Evolutionary conservation across 805 yeast genomes (phyloP).

Genomic region (Wickerhamia fluorescens): DNA sequence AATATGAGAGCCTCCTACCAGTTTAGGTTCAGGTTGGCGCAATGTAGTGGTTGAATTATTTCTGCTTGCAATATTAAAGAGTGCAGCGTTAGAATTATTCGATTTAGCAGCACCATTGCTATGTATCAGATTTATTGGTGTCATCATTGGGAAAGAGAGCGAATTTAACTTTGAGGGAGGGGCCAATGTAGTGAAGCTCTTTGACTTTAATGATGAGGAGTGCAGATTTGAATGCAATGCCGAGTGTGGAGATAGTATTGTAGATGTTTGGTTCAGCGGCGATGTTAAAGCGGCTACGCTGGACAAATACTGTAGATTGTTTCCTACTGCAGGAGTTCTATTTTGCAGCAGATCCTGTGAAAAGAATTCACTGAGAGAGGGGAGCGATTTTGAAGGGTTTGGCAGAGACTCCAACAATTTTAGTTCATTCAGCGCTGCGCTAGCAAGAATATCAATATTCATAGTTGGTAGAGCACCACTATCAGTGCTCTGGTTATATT

Average conservation of each 20-base stretch:
- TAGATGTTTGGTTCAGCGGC: neutral
- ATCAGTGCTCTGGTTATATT: constrained; percentile 3
- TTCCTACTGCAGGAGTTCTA: constrained; percentile 8
- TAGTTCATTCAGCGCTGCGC: constrained; percentile 51
- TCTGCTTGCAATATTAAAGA: no score
- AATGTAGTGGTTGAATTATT: no score
- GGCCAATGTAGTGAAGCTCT: constrained; percentile 9
- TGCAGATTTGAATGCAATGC: no score
- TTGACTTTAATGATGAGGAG: no score
- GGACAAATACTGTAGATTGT: constrained; percentile 29
- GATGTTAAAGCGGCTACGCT: constrained; percentile 30
- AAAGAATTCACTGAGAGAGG: constrained; percentile 46
- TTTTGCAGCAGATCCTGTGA: no score
- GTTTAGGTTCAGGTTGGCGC: constrained; percentile 7
- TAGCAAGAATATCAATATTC: constrained; percentile 46
- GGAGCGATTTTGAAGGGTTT: constrained; percentile 42
- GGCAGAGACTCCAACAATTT: constrained; percentile 21
- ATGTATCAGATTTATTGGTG: constrained; percentile 9
- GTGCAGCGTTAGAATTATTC: no score
- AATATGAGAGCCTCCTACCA: constrained; percentile 11
- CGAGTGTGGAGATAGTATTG: neutral
- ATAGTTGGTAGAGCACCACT: constrained; percentile 10
- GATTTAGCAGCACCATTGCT: neutral
- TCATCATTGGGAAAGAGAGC: constrained; percentile 44
- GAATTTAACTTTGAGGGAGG: constrained; percentile 9